Evolutionary conservation across 345 rosid species (phyloP).

Genomic region (Brassica juncea): DNA sequence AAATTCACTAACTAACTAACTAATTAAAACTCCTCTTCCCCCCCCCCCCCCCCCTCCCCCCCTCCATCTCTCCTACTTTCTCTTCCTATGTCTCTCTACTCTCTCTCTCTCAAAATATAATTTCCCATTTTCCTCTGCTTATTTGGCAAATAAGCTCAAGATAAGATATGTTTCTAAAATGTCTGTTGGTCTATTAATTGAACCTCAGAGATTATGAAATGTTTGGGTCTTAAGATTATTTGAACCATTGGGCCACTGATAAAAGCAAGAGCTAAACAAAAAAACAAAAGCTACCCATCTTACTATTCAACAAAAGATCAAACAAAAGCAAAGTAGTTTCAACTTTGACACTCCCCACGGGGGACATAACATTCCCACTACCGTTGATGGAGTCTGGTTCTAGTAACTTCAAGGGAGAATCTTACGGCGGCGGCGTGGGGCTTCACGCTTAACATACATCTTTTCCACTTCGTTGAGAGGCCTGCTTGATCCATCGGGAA

Average conservation of each 20-base stretch:
- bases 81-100: too few relatives aligned
- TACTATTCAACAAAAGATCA: slow-evolving; percentile 28
- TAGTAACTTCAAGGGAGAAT: slow-evolving; percentile 62
- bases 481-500: slow-evolving; percentile 89
- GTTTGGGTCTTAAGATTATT: slow-evolving; percentile 25
- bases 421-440: slow-evolving; percentile 75
- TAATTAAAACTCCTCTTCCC: too few relatives aligned
- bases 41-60: too few relatives aligned
- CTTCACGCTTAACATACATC: slow-evolving; percentile 81
- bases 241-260: slow-evolving; percentile 27
- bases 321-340: slow-evolving; percentile 16
- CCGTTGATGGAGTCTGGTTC: slow-evolving; percentile 9
- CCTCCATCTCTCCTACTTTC: too few relatives aligned
- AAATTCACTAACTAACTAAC: too few relatives aligned
- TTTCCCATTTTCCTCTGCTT: too few relatives aligned
- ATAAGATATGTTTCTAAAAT: neutral
- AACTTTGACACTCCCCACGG: neutral
- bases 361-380: slow-evolving; percentile 17
- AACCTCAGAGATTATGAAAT: slow-evolving; percentile 1
- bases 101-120: too few relatives aligned
- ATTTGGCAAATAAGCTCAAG: too few relatives aligned
- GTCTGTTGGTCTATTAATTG: neutral
- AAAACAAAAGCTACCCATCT: slow-evolving; percentile 20
- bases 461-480: slow-evolving; percentile 79
- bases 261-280: slow-evolving; percentile 20